These are phyloP conservation scores for Daldinia bambusicola DNA, from an alignment of 495 filamentous ascomycete species.

Conservation along the genomic window DNA sequence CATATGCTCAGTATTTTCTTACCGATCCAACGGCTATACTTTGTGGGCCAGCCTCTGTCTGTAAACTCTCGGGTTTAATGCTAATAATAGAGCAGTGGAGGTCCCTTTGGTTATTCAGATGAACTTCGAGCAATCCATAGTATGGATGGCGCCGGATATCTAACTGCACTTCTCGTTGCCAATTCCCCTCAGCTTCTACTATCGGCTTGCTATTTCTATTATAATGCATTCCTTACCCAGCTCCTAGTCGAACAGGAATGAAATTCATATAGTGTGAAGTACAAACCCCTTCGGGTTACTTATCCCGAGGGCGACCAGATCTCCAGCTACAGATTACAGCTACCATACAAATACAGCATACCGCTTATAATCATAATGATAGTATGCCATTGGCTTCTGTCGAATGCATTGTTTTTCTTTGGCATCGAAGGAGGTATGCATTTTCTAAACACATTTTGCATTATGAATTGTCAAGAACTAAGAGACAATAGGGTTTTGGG, in stretches of 20 bases:
- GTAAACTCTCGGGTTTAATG: not conserved
- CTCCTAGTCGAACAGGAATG: not conserved
- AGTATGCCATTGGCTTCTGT: not conserved
- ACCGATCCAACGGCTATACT: not conserved
- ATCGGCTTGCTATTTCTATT: not conserved
- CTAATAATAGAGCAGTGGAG: not conserved
- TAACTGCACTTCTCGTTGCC: not conserved
- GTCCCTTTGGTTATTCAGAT: not conserved
- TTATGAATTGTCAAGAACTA: not conserved
- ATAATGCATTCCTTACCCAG: not conserved
- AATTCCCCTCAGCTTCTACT: not conserved
- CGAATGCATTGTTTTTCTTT: not conserved
- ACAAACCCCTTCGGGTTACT: not conserved
- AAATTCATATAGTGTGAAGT: not conserved
- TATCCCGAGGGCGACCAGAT: not conserved
- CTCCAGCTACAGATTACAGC: not conserved
- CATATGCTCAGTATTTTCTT: not conserved
- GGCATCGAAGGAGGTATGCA: not conserved
- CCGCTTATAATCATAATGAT: not conserved
- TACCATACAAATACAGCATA: conserved; percentile 1
- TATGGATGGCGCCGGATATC: not conserved
- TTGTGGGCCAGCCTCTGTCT: not conserved
- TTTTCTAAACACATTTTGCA: not conserved
- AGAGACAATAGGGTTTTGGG: not conserved
- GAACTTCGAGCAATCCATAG: not conserved